Conservation (phyloP, 2,329 filamentous ascomycete species). For the Chaetomium sp. region DNA sequence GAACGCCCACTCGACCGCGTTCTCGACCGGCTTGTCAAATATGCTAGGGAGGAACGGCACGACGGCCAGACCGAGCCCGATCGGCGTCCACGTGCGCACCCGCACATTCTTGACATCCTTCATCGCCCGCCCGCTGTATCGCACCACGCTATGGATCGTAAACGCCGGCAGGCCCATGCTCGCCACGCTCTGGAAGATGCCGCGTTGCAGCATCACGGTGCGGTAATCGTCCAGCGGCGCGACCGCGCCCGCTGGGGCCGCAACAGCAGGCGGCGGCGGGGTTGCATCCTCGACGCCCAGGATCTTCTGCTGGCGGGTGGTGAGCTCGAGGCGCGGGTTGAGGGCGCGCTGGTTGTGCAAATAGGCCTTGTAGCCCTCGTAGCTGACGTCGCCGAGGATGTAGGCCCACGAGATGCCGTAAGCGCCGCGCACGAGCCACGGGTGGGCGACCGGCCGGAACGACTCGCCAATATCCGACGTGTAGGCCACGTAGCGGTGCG, state of each 20-base stretch:
- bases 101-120: slow-evolving; percentile 76
- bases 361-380: slow-evolving; percentile 96
- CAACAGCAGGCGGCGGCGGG: background rate
- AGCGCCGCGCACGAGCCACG: slow-evolving; percentile 74
- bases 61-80: slow-evolving; percentile 75
- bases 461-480: slow-evolving; percentile 96
- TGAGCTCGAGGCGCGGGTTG: slow-evolving; percentile 65
- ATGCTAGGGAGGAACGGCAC: slow-evolving; percentile 83
- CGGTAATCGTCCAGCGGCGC: slow-evolving; percentile 85
- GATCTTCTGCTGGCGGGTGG: slow-evolving; percentile 51
- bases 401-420: slow-evolving; percentile 95
- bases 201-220: slow-evolving; percentile 87
- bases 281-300: slow-evolving; percentile 43
- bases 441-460: slow-evolving; percentile 90
- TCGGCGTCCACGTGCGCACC: slow-evolving; percentile 83
- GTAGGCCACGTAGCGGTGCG: slow-evolving; percentile 95
- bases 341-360: slow-evolving; percentile 77
- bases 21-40: slow-evolving; percentile 91
- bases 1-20: slow-evolving; percentile 87
- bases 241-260: slow-evolving; percentile 44
- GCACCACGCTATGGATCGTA: slow-evolving; percentile 90
- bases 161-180: slow-evolving; percentile 94
- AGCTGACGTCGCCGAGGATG: slow-evolving; percentile 82
- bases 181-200: slow-evolving; percentile 85
- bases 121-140: slow-evolving; percentile 83